Percentiles rank a stretch among this genome's conserved stretches.
Evolutionary conservation across 2,329 filamentous ascomycete species (phyloP).

Genomic region (Fusarium dlaminii): DNA sequence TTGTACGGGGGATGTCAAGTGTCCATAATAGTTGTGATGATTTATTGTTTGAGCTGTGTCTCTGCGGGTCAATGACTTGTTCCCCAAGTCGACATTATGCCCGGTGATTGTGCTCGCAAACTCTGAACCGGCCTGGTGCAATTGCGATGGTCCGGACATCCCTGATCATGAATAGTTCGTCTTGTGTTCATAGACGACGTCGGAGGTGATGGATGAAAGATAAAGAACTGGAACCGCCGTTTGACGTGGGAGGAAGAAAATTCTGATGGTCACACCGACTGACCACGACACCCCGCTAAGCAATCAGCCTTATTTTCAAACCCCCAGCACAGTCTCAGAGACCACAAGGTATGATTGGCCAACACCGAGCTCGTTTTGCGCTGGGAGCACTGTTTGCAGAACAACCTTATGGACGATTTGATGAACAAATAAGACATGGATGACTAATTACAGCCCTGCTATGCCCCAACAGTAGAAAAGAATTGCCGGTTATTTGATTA

Average conservation of each 20-base stretch:
- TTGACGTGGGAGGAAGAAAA: fast-evolving
- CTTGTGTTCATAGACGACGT: fast-evolving
- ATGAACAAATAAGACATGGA: fast-evolving
- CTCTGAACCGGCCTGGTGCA: neutral
- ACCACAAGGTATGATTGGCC: fast-evolving
- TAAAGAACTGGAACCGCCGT: fast-evolving
- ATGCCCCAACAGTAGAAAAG: fast-evolving
- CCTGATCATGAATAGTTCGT: fast-evolving
- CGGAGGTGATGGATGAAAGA: neutral
- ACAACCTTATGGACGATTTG: fast-evolving
- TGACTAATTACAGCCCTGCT: fast-evolving
- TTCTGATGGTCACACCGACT: neutral
- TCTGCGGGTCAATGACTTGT: neutral
- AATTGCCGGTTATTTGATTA: fast-evolving
- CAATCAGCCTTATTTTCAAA: neutral
- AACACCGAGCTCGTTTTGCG: fast-evolving
- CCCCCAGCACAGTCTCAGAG: neutral
- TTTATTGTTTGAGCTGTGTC: neutral
- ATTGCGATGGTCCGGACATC: neutral
- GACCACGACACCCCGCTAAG: fast-evolving
- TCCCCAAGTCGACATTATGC: neutral
- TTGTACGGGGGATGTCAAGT: fast-evolving
- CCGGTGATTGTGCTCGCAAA: neutral
- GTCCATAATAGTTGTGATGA: neutral
- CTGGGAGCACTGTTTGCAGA: fast-evolving